Base-by-base conservation (phyloP, 31 red algal species). In the Porphyra umbilicalis region DNA sequence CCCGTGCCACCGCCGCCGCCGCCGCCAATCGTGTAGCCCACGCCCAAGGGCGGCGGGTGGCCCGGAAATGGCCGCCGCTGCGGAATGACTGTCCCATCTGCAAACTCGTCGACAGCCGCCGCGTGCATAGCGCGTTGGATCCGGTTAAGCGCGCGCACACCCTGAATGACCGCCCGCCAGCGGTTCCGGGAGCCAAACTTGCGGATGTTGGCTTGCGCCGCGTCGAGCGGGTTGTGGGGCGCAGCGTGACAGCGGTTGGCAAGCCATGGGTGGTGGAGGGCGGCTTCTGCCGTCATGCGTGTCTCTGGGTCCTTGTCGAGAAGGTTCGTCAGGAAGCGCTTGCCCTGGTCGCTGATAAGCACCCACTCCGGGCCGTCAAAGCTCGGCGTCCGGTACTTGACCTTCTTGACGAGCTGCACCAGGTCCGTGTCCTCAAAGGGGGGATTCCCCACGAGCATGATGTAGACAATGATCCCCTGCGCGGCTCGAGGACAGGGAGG, bases 381-480 rank as follows among this genome's bases (percentile, higher is more conserved):
- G 46, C 88, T 87, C 32, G 88, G 84, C 32, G 88, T 88, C 13
- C 82, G 36, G 82, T 90, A 90, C 42, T 90, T 90, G 75, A 90
- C 88, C 75, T 90, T 87, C 39, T 90, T 88, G 35, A 95, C 85
- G 11, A 95, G 79, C 78, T 95, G 84, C 30, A 88, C 88, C 75
- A 93, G 79, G 81, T 97, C 90, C 36, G 88, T 89, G 74, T 90
- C 92, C 74, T 99, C 92, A 85, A 99, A 99, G 36, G 97, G 97
- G 36, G 92, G 94, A 39, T 94, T 96, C 30, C 97, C 97, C 9
- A 92, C 89, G 33, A 99, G 87, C 93, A 99, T 92, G 39, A 94
- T 96, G 81, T 96, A 96, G 44, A 99, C 81, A 38, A 99, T 92
- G 20, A 99, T 94, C 30, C 97, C 97, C 76, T 88, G 83, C 6